These are phyloP conservation scores for Solanum ossicruentum DNA, from an alignment of 257 asterid genomes.

Conservation along the genomic window DNA sequence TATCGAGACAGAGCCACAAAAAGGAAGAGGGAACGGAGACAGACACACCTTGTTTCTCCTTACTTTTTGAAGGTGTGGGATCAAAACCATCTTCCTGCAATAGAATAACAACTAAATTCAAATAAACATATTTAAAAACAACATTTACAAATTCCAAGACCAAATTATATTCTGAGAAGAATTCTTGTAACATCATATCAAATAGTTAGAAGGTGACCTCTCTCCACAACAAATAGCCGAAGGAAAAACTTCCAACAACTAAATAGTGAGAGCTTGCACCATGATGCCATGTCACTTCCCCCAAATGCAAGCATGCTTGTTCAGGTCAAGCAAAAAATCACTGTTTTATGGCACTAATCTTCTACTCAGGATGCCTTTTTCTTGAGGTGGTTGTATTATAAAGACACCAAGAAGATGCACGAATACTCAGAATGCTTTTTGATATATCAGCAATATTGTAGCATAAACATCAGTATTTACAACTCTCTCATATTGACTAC, in stretches of 20 bases:
- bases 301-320: neutral
- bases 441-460: neutral
- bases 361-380: neutral
- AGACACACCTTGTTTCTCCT: constrained; percentile 46
- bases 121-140: neutral
- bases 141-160: neutral
- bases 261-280: neutral
- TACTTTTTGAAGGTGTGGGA: constrained; percentile 18
- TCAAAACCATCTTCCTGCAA: constrained; percentile 49
- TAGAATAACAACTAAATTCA: neutral
- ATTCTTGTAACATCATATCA: neutral
- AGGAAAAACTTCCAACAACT: neutral
- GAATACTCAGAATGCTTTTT: neutral
- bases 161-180: neutral
- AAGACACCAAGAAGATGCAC: neutral
- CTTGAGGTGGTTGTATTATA: neutral
- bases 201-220: neutral
- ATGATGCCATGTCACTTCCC: neutral
- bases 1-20: neutral
- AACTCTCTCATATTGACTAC: neutral
- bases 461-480: neutral
- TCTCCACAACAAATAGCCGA: neutral
- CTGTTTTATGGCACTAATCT: neutral
- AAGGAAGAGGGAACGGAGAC: neutral
- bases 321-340: neutral